These are phyloP conservation scores for Melastoma candidum DNA, from an alignment of 441 rosid genomes.

Conservation along the genomic window DNA sequence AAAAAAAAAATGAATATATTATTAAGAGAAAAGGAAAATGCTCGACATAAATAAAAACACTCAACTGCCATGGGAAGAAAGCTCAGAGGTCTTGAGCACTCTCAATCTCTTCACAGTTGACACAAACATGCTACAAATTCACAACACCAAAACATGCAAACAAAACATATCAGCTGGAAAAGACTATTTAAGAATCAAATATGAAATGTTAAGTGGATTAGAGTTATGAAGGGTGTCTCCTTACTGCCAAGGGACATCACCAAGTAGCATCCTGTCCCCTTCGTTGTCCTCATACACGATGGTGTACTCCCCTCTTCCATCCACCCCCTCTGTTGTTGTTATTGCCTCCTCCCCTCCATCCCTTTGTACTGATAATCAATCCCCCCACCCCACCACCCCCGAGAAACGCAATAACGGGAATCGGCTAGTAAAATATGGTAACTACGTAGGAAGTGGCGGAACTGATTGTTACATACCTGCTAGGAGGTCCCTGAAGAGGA, in stretches of 20 bases:
- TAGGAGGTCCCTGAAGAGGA: constrained; percentile 85
- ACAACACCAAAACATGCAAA: too few species aligned
- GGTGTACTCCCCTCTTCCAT: constrained; percentile 26
- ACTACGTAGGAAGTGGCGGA: too few species aligned
- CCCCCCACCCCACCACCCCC: too few species aligned
- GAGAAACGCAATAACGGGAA: too few species aligned
- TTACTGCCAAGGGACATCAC: constrained; percentile 52
- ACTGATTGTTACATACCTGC: constrained; percentile 37
- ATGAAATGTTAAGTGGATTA: too few species aligned
- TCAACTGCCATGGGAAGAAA: constrained; percentile 48
- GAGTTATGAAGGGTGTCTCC: not conserved
- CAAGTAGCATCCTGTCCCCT: constrained; percentile 33
- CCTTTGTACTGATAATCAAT: constrained; percentile 9
- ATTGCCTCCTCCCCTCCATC: constrained; percentile 17
- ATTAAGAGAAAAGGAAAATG: too few species aligned
- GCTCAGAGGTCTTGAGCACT: constrained; percentile 58
- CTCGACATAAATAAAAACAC: constrained; percentile 12
- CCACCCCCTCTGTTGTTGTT: constrained; percentile 11
- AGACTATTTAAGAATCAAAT: too few species aligned
- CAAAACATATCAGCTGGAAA: too few species aligned
- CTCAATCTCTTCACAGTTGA: constrained; percentile 72
- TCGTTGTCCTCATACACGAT: constrained; percentile 49
- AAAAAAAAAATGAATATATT: too few species aligned
- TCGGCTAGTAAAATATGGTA: too few species aligned
- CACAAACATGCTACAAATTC: constrained; percentile 57